phyloP scores from a whole-genome alignment of 306 rosid species.

The Fragaria iinumae region DNA sequence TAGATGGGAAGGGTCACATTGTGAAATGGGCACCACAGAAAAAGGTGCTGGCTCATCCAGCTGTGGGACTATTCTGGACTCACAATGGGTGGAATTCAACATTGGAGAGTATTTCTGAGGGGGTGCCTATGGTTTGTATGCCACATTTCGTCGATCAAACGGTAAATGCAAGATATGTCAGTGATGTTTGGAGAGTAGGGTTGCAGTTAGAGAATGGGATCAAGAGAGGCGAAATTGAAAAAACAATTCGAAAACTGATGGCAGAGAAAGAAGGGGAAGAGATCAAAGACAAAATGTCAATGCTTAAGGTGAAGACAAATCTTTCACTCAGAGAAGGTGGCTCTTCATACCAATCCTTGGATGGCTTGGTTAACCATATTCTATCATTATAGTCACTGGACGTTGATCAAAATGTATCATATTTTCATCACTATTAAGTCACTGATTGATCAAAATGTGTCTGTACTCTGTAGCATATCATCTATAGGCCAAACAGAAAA shows the following conservation, averaged over 20 bases:
- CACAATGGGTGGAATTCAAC: slow-evolving; percentile 67
- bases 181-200: slow-evolving; percentile 56
- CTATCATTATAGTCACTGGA: background rate
- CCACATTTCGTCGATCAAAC: slow-evolving; percentile 51
- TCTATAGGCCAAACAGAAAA: background rate
- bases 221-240: slow-evolving; percentile 44
- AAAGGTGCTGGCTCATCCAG: slow-evolving; percentile 51
- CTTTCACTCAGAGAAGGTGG: slow-evolving; percentile 28
- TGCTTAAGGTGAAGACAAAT: slow-evolving; percentile 37
- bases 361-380: slow-evolving; percentile 1
- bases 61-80: slow-evolving; percentile 59
- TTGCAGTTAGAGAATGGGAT: slow-evolving; percentile 29
- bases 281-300: slow-evolving; percentile 30
- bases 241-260: slow-evolving; percentile 35
- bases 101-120: slow-evolving; percentile 56
- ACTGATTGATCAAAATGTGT: background rate
- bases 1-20: slow-evolving; percentile 39
- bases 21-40: slow-evolving; percentile 74
- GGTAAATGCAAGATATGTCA: slow-evolving; percentile 48
- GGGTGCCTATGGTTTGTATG: slow-evolving; percentile 60
- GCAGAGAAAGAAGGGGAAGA: slow-evolving; percentile 41
- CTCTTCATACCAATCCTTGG: slow-evolving; percentile 14
- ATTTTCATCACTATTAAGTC: background rate
- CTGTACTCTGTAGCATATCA: background rate
- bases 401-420: too few relatives aligned